Percentiles rank a stretch among this genome's conserved stretches.
Conservation (phyloP, 805 yeast species). For the Wickerhamomyces queroliae region DNA sequence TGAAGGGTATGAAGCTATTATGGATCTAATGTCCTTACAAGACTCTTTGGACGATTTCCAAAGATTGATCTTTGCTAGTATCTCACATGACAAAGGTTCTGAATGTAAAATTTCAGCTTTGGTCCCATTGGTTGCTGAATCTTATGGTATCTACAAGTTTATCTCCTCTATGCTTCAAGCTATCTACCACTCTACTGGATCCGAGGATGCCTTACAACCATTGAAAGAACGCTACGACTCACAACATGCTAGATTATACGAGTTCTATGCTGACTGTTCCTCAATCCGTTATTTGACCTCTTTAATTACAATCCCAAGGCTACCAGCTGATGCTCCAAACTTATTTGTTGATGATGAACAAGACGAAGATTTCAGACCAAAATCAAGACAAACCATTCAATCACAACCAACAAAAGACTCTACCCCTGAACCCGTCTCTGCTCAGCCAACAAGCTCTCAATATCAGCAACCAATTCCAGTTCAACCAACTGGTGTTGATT, state of each 20-base stretch:
- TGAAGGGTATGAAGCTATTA: slow-evolving; percentile 86
- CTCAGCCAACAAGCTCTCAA: slow-evolving; percentile 35
- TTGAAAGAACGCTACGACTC: slow-evolving; percentile 63
- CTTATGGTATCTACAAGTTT: slow-evolving; percentile 90
- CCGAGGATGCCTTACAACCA: slow-evolving; percentile 72
- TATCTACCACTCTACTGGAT: slow-evolving; percentile 65
- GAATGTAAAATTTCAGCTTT: slow-evolving; percentile 83
- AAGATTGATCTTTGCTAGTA: slow-evolving; percentile 65
- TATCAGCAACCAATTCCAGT: slow-evolving; percentile 34
- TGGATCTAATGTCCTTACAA: slow-evolving; percentile 81
- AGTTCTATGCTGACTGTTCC: slow-evolving; percentile 87
- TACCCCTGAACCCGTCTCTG: slow-evolving; percentile 37
- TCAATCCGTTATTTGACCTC: slow-evolving; percentile 76
- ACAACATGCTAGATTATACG: slow-evolving; percentile 55
- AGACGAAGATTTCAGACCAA: slow-evolving; percentile 14
- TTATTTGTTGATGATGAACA: slow-evolving; percentile 22
- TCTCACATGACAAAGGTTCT: slow-evolving; percentile 50
- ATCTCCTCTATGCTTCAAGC: slow-evolving; percentile 88
- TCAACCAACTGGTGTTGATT: slow-evolving; percentile 52
- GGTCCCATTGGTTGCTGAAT: slow-evolving; percentile 86
- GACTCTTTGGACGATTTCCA: slow-evolving; percentile 79
- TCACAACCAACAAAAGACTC: slow-evolving; percentile 6
- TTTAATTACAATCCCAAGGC: slow-evolving; percentile 68
- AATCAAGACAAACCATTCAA: slow-evolving; percentile 15
- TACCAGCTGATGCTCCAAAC: slow-evolving; percentile 32